Base-by-base conservation (phyloP, 495 filamentous ascomycete genomes). In the Pyronema omphalodes region DNA sequence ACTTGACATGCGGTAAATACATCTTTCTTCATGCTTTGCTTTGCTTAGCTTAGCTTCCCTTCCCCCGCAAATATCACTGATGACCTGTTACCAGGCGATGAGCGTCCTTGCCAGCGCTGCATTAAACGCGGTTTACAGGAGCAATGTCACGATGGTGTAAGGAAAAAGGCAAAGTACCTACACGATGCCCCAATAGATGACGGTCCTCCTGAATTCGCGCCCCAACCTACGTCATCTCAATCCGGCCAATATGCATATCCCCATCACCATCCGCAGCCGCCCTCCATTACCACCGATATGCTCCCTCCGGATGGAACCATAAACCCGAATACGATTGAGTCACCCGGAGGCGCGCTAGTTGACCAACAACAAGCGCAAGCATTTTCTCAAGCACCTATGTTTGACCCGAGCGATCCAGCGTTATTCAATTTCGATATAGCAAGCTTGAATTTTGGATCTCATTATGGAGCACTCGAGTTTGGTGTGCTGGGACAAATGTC, bases 131-230 rank as follows among this genome's bases (percentile, higher is more conserved):
- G 86, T 15, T 76, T 95, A 44, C 83, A 86, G 57, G 86, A 94
- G 66, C 76, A 75, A 39, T 98, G 91, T 66, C 86, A 93, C 64
- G 91, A 98, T 63, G 91, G 91, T 41, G 86, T 94, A 39, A 83
- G 91, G 56, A 96, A 98, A 69, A 98, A 96, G 73, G 91, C 91
- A 57, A 98, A 98, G 67, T 98, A 98, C 71, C 82, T 98, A 46
- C 88, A 94, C 68, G 91, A 95, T 71, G 87, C 89, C 23, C 86
- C 88, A 37, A 77, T 84, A 53, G 87, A 91, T 39, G 61, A 63
- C 39, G 61, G 57, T 14, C 60, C 60, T 39, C 53, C 61, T 23
- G 61, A 63, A 50, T 63, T 63, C 45, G 51, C 61, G 7, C 44
- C 29, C 12, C 49, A 51, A 52, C 59, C 59, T 17, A 50, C 58